Conservation (phyloP, 208 protist species). For the Leishmania gerbilli region DNA sequence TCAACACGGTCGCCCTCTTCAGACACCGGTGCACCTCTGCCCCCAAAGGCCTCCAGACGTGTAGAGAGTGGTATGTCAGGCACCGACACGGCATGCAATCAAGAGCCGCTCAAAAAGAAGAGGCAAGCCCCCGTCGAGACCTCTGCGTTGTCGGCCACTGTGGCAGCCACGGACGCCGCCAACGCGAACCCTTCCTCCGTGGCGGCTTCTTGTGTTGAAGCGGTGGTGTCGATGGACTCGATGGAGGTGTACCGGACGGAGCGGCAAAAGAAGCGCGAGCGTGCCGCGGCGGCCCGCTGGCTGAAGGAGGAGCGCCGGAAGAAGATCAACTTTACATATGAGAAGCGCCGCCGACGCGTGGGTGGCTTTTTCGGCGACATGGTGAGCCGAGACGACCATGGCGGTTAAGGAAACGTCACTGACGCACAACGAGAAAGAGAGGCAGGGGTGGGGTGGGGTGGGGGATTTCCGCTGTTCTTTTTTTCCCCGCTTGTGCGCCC, state of each 20-base stretch:
- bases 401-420: constrained; percentile 3
- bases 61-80: not conserved
- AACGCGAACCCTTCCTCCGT: not conserved
- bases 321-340: constrained; percentile 87
- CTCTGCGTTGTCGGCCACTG: not conserved
- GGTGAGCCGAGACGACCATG: constrained; percentile 24
- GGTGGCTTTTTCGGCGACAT: constrained; percentile 88
- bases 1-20: not conserved
- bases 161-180: not conserved
- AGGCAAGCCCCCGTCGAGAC: not conserved
- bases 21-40: not conserved
- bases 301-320: constrained; percentile 86
- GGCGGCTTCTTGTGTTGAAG: not conserved
- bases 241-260: constrained; percentile 58
- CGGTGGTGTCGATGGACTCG: constrained; percentile 10
- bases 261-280: constrained; percentile 70
- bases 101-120: not conserved
- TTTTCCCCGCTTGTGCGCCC: not conserved
- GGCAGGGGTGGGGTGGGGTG: not conserved
- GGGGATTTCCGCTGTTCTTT: not conserved
- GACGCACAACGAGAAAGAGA: not conserved
- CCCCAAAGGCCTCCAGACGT: not conserved
- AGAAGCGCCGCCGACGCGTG: constrained; percentile 83
- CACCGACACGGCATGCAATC: not conserved
- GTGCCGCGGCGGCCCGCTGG: constrained; percentile 78